A percentile compares a stretch with the other conserved stretches of the same genome.
Evolutionary conservation across 208 protist species (phyloP).

Genomic region (Angomonas ambiguus): DNA sequence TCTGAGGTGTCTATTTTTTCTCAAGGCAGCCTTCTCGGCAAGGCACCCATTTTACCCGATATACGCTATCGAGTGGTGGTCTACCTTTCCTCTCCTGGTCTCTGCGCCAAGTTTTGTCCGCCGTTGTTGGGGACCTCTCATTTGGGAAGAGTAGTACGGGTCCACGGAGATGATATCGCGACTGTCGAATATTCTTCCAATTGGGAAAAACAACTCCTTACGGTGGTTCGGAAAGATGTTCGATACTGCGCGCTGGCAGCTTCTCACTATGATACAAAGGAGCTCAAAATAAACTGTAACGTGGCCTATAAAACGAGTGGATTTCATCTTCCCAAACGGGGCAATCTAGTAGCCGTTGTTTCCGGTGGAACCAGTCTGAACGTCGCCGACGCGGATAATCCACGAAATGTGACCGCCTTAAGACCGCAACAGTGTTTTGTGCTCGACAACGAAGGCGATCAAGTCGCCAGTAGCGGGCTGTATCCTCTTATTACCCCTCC

Average conservation of each 20-base stretch:
- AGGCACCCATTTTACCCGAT: constrained; percentile 4
- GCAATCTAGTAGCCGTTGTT: constrained; percentile 34
- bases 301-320: constrained; percentile 57
- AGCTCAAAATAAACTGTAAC: constrained; percentile 34
- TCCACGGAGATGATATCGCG: constrained; percentile 55
- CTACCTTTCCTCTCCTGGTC: constrained; percentile 61
- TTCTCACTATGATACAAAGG: constrained; percentile 9
- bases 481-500: constrained; percentile 66
- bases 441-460: constrained; percentile 64
- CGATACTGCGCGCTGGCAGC: constrained; percentile 71
- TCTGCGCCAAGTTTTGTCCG: constrained; percentile 62
- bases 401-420: constrained; percentile 44
- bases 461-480: constrained; percentile 26
- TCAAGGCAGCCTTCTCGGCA: constrained; percentile 39
- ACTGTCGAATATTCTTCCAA: constrained; percentile 56
- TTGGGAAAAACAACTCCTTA: constrained; percentile 24
- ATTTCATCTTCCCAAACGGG: constrained; percentile 57
- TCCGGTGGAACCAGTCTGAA: constrained; percentile 28
- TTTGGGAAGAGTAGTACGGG: constrained; percentile 52
- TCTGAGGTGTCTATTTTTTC: constrained; percentile 36
- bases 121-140: constrained; percentile 70
- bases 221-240: constrained; percentile 60
- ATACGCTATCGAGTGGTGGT: constrained; percentile 53
- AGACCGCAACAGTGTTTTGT: constrained; percentile 57
- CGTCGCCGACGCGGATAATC: constrained; percentile 58